phyloP scores from a whole-genome alignment of 768 basidiomycete genomes.

The Pilatotrama ljubarskyi region DNA sequence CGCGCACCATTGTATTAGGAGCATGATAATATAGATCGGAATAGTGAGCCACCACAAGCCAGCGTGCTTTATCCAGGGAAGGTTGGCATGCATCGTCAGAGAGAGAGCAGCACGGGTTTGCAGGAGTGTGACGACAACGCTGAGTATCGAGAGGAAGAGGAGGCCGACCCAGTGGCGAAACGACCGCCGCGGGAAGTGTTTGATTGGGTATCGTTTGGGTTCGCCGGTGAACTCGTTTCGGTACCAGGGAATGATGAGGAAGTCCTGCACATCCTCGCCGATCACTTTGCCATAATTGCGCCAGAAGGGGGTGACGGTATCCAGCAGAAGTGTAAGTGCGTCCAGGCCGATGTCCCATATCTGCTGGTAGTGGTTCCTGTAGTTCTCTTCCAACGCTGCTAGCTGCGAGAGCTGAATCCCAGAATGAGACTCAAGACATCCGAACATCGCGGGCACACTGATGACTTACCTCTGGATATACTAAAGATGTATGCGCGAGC shows the following conservation, averaged over 20 bases:
- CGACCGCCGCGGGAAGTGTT: slow-evolving; percentile 59
- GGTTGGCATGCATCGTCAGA: slow-evolving; percentile 52
- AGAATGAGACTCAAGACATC: not conserved
- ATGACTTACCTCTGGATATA: slow-evolving; percentile 69
- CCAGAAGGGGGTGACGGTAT: slow-evolving; percentile 80
- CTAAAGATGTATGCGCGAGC: slow-evolving; percentile 65
- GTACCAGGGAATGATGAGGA: slow-evolving; percentile 80
- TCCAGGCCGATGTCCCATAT: slow-evolving; percentile 83
- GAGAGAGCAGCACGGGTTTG: slow-evolving; percentile 60
- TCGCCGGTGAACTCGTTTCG: slow-evolving; percentile 85
- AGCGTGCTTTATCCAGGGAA: slow-evolving; percentile 58
- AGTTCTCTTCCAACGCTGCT: slow-evolving; percentile 72
- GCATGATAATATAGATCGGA: slow-evolving; percentile 63
- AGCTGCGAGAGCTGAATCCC: slow-evolving; percentile 62
- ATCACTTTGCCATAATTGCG: slow-evolving; percentile 80
- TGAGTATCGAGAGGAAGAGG: slow-evolving; percentile 48
- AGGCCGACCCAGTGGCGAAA: slow-evolving; percentile 69
- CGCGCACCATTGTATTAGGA: slow-evolving; percentile 67
- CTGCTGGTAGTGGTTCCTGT: slow-evolving; percentile 77
- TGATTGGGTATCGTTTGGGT: slow-evolving; percentile 63
- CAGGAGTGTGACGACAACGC: slow-evolving; percentile 51
- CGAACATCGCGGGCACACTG: not conserved
- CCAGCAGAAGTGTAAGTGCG: slow-evolving; percentile 70
- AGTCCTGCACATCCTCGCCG: slow-evolving; percentile 76
- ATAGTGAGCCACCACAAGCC: slow-evolving; percentile 63